Evolutionary conservation across 139 green algal genomes (phyloP).

Genomic region (Micractinium sp.): DNA sequence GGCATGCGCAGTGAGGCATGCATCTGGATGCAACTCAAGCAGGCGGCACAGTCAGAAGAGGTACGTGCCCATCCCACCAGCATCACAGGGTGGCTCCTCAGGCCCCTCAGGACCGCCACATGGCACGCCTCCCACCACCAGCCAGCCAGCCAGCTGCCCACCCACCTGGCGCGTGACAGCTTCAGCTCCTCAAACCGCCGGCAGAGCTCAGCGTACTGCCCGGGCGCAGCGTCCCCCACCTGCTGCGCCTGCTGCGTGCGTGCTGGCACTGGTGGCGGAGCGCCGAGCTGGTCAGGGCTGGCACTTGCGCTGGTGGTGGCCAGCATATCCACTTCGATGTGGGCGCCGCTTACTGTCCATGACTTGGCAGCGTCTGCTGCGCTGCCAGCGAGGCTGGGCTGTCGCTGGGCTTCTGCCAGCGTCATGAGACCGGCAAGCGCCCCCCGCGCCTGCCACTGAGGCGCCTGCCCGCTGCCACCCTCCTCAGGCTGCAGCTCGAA

Average conservation of each 20-base stretch:
- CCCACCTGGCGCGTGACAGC: background rate
- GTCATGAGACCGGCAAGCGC: background rate
- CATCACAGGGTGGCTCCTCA: background rate
- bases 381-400: background rate
- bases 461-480: background rate
- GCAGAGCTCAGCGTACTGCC: background rate
- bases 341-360: background rate
- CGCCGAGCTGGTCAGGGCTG: background rate
- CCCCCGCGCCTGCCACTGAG: background rate
- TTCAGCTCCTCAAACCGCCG: constrained; percentile 6
- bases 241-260: background rate
- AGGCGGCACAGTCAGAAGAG: background rate
- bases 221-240: background rate
- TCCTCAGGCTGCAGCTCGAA: constrained; percentile 12
- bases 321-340: background rate
- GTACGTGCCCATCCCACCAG: background rate
- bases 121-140: too few species aligned
- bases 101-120: too few species aligned
- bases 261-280: background rate
- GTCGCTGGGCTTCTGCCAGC: background rate
- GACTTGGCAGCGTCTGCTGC: background rate
- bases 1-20: background rate
- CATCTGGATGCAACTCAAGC: background rate
- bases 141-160: background rate
- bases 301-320: background rate